phyloP scores from a whole-genome alignment of 164 flowering plant species.

The Aristolochia fimbriata region DNA sequence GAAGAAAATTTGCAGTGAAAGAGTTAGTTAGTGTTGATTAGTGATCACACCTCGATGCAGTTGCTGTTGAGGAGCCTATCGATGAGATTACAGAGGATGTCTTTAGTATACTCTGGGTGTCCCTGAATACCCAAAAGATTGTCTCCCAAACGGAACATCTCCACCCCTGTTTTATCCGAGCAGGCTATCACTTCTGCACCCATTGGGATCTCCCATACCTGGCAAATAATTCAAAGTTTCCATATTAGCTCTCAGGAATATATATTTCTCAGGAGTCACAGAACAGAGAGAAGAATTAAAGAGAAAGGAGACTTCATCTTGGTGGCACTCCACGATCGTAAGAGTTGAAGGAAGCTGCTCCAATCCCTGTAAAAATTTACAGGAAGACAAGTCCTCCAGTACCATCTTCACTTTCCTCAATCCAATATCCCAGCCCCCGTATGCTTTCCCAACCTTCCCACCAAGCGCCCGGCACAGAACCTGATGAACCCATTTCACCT shows the following conservation, averaged over 20 bases:
- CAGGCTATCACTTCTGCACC: constrained; percentile 58
- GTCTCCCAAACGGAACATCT: constrained; percentile 51
- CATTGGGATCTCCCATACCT: constrained; percentile 55
- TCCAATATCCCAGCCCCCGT: constrained; percentile 71
- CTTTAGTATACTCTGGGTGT: constrained; percentile 76
- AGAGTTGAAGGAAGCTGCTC: constrained; percentile 33
- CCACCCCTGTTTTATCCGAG: constrained; percentile 67
- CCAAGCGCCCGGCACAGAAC: constrained; percentile 70
- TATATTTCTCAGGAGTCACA: too few relatives aligned
- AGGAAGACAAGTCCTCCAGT: constrained; percentile 23
- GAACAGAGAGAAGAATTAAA: background rate
- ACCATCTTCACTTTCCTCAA: constrained; percentile 45
- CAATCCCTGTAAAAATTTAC: constrained; percentile 11
- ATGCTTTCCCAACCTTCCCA: constrained; percentile 52
- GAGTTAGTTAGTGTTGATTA: background rate
- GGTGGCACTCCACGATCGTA: constrained; percentile 66
- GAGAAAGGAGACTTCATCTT: constrained; percentile 41
- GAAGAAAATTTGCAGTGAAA: too few relatives aligned
- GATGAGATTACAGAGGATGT: constrained; percentile 45
- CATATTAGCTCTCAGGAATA: too few relatives aligned
- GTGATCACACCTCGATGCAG: constrained; percentile 45
- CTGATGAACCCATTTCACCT: too few relatives aligned
- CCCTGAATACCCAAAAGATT: constrained; percentile 78
- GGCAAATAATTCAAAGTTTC: background rate
- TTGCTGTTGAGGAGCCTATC: constrained; percentile 44